These are phyloP conservation scores for Dictyostelium brefeldianum DNA, from an alignment of 78 protist species.

Conservation along the genomic window DNA sequence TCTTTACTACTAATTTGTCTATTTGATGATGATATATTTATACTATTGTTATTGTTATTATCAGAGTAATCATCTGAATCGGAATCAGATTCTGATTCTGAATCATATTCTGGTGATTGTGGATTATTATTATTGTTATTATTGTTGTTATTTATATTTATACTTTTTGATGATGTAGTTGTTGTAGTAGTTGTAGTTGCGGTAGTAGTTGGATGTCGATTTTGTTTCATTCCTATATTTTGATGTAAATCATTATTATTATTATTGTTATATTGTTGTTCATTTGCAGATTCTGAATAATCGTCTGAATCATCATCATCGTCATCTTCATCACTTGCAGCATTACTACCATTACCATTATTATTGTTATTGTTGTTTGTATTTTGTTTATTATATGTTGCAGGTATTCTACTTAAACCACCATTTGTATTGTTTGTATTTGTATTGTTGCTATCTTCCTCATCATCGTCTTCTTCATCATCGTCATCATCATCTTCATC, in stretches of 20 bases:
- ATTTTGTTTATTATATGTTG: background rate
- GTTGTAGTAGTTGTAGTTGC: background rate
- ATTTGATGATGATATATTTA: background rate
- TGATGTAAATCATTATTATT: background rate
- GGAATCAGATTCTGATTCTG: conserved; percentile 7
- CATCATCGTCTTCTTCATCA: conserved; percentile 22
- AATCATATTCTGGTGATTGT: conserved; percentile 23
- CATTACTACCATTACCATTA: background rate
- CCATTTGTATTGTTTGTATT: background rate
- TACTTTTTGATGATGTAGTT: conserved; percentile 15
- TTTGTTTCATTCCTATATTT: conserved; percentile 13
- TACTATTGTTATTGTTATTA: background rate
- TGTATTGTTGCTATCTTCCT: background rate
- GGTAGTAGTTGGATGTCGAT: background rate
- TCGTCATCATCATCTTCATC: conserved; percentile 37
- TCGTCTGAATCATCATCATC: conserved; percentile 46
- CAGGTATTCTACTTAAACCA: background rate
- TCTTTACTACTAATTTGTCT: conserved; percentile 13
- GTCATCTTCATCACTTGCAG: background rate
- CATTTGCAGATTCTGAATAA: conserved; percentile 20
- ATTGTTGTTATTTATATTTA: background rate
- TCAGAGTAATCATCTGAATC: conserved; percentile 16
- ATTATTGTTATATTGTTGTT: background rate
- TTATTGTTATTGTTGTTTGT: background rate
- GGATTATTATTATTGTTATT: background rate